Evolutionary conservation across 106 monocot species (phyloP).

Genomic region (Dioscorea dumetorum): DNA sequence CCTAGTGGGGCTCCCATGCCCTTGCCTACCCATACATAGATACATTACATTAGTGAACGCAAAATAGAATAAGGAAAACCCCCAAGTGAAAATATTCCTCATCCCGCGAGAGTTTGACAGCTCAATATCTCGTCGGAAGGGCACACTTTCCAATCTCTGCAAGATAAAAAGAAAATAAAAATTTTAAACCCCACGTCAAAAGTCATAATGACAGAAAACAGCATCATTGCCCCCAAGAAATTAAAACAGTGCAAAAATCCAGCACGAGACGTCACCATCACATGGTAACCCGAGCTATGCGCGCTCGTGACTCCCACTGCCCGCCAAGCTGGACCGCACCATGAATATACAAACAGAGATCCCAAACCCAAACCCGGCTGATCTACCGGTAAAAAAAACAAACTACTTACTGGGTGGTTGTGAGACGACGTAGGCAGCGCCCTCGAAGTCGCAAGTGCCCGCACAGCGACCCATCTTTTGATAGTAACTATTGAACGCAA

Average conservation of each 20-base stretch:
- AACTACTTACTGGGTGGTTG: neutral
- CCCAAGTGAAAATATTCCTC: no score
- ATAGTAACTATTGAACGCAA: slow-evolving; percentile 79
- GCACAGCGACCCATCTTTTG: slow-evolving; percentile 15
- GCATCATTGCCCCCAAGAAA: neutral
- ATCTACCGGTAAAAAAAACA: neutral
- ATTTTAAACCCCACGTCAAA: neutral
- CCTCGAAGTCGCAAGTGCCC: neutral
- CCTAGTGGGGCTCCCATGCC: no score
- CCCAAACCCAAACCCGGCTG: neutral
- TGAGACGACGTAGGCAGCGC: neutral
- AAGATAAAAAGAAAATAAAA: neutral
- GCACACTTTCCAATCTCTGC: slow-evolving; percentile 1
- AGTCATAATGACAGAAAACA: neutral
- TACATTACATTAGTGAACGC: no score
- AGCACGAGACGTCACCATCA: neutral
- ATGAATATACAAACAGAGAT: no score
- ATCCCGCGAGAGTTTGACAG: neutral
- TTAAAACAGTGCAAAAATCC: neutral
- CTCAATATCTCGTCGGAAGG: neutral
- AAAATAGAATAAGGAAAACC: no score
- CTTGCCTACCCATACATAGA: no score
- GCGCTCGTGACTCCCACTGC: no score
- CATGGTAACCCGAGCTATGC: neutral
- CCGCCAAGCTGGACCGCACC: no score